Conservation (phyloP, 768 basidiomycete genomes). For the Pulveroboletus sp. region DNA sequence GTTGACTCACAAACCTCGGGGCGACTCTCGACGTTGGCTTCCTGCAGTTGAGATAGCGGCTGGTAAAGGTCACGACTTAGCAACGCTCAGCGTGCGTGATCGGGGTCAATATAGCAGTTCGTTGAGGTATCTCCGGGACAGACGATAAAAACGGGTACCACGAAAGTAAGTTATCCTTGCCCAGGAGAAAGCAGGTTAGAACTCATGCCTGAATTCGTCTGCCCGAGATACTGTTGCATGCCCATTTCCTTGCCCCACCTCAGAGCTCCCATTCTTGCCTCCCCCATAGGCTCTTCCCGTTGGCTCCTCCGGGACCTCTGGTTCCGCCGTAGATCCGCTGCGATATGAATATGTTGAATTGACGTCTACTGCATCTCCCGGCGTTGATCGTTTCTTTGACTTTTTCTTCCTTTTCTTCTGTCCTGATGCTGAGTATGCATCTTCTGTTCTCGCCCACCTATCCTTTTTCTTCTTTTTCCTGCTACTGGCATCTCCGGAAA, state of each 20-base stretch:
- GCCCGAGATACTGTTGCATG: slow-evolving; percentile 30
- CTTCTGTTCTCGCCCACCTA: slow-evolving; percentile 82
- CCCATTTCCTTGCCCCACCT: slow-evolving; percentile 14
- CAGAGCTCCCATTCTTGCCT: slow-evolving; percentile 12
- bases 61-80: too few relatives aligned
- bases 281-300: slow-evolving; percentile 61
- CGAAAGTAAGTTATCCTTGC: not conserved
- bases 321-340: slow-evolving; percentile 40
- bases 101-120: too few relatives aligned
- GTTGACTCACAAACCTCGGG: too few relatives aligned
- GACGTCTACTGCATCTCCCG: slow-evolving; percentile 30
- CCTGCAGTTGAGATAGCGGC: too few relatives aligned
- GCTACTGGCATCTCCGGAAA: slow-evolving; percentile 34
- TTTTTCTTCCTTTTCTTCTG: slow-evolving; percentile 64
- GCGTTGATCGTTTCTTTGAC: slow-evolving; percentile 44
- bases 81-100: too few relatives aligned
- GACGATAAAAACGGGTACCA: slow-evolving; percentile 9
- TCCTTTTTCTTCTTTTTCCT: slow-evolving; percentile 80
- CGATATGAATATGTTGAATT: slow-evolving; percentile 31
- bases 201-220: slow-evolving; percentile 62
- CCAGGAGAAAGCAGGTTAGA: slow-evolving; percentile 34
- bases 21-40: too few relatives aligned
- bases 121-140: too few relatives aligned
- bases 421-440: slow-evolving; percentile 55
- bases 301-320: slow-evolving; percentile 59